Evolutionary conservation across 345 rosid species (phyloP).

Genomic region (Cochlearia excelsa): DNA sequence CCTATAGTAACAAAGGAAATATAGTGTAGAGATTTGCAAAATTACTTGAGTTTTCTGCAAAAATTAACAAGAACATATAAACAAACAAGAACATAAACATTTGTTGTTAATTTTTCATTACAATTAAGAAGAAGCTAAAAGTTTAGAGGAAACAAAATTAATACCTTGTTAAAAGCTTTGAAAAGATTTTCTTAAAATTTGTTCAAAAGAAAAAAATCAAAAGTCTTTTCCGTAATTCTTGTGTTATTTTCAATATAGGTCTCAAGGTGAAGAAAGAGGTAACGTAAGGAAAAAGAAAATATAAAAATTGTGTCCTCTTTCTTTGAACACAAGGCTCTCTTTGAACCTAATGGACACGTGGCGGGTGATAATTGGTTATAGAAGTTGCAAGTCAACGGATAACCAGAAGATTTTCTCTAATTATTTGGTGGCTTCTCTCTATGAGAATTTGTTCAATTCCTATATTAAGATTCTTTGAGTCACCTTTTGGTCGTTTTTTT

Average conservation of each 20-base stretch:
- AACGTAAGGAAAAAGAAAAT: slow-evolving; percentile 25
- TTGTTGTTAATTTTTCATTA: background rate
- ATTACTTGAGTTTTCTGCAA: slow-evolving; percentile 17
- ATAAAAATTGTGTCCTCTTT: slow-evolving; percentile 22
- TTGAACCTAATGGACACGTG: slow-evolving; percentile 13
- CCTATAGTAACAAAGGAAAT: slow-evolving; percentile 15
- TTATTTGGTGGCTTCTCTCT: slow-evolving; percentile 8
- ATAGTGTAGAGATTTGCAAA: slow-evolving; percentile 16
- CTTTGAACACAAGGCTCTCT: slow-evolving; percentile 23
- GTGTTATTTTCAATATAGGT: slow-evolving; percentile 8
- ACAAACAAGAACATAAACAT: slow-evolving; percentile 4
- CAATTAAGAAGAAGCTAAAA: background rate
- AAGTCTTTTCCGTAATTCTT: background rate
- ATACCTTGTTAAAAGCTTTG: slow-evolving; percentile 11
- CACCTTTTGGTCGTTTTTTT: background rate
- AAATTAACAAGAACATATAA: slow-evolving; percentile 3
- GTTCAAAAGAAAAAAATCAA: background rate
- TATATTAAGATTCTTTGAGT: slow-evolving; percentile 28
- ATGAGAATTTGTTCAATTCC: slow-evolving; percentile 15
- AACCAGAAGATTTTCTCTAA: slow-evolving; percentile 26
- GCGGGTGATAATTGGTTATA: slow-evolving; percentile 15
- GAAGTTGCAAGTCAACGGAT: slow-evolving; percentile 33
- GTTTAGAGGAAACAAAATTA: background rate
- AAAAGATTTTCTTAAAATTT: background rate
- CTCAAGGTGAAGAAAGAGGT: slow-evolving; percentile 14